Evolutionary conservation across 2,329 filamentous ascomycete genomes (phyloP).

Genomic region (Chalaropsis ovoidea): DNA sequence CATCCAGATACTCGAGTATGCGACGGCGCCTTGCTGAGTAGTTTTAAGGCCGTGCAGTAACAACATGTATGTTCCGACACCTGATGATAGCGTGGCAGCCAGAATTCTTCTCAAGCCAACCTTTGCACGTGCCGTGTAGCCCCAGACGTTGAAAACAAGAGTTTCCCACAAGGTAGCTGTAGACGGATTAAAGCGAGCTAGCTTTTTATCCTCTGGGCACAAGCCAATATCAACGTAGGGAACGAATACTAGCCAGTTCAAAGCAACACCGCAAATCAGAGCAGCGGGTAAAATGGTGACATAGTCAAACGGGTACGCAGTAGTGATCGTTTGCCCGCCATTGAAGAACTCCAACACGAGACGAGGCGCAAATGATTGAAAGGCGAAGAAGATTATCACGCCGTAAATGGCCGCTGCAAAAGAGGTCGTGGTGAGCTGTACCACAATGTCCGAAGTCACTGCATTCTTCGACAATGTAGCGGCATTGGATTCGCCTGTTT

Average conservation of each 20-base stretch:
- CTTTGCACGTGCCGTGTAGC: slow-evolving; percentile 53
- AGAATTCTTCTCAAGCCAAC: slow-evolving; percentile 55
- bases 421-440: slow-evolving; percentile 54
- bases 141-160: slow-evolving; percentile 62
- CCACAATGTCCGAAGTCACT: slow-evolving; percentile 52
- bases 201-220: slow-evolving; percentile 40
- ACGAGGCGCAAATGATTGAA: slow-evolving; percentile 58
- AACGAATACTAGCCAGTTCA: slow-evolving; percentile 67
- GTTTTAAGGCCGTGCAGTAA: slow-evolving; percentile 57
- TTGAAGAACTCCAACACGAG: slow-evolving; percentile 67
- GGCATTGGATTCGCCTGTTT: slow-evolving; percentile 24
- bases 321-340: slow-evolving; percentile 57
- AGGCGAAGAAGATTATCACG: slow-evolving; percentile 58
- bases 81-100: slow-evolving; percentile 48
- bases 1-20: slow-evolving; percentile 69
- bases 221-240: slow-evolving; percentile 49
- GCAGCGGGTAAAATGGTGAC: slow-evolving; percentile 51
- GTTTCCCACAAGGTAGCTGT: slow-evolving; percentile 59
- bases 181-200: slow-evolving; percentile 50
- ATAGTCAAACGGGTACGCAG: slow-evolving; percentile 55
- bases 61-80: slow-evolving; percentile 52
- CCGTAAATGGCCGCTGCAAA: slow-evolving; percentile 65
- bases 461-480: slow-evolving; percentile 57
- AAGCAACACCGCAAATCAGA: slow-evolving; percentile 54
- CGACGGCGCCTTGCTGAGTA: slow-evolving; percentile 59